phyloP scores from a whole-genome alignment of 2,329 filamentous ascomycete species.

The Onygena corvina region DNA sequence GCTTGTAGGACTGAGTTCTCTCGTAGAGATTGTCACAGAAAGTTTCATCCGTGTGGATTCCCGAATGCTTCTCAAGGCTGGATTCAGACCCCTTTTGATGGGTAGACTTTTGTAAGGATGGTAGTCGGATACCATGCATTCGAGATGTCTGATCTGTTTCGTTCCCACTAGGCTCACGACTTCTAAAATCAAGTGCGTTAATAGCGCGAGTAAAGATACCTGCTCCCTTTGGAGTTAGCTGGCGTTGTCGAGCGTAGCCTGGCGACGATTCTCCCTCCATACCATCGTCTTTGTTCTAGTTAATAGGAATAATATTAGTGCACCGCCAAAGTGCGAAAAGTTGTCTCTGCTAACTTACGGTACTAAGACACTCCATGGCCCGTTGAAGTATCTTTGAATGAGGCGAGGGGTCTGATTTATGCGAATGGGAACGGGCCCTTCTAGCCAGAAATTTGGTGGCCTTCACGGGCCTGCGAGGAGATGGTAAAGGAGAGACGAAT shows the following conservation, averaged over 20 bases:
- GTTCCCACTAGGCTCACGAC: conserved; percentile 8
- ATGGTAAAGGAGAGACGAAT: background rate
- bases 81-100: background rate
- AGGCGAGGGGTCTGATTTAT: background rate
- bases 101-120: background rate
- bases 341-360: background rate
- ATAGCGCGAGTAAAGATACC: conserved; percentile 12
- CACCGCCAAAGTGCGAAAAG: background rate
- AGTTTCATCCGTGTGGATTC: background rate
- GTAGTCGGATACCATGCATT: background rate
- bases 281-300: background rate
- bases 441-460: background rate
- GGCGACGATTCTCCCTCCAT: background rate
- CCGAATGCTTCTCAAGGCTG: background rate
- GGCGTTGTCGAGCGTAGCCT: background rate
- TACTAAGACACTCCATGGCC: background rate
- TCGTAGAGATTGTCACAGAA: background rate
- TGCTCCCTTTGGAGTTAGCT: background rate
- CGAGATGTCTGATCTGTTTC: background rate
- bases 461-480: background rate
- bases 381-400: background rate
- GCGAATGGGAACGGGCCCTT: background rate
- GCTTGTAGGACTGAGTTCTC: background rate
- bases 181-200: conserved; percentile 13
- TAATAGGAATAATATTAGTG: background rate